These are phyloP conservation scores for Vitis hybrid DNA, from an alignment of 177 flowering plant genomes.

Conservation along the genomic window DNA sequence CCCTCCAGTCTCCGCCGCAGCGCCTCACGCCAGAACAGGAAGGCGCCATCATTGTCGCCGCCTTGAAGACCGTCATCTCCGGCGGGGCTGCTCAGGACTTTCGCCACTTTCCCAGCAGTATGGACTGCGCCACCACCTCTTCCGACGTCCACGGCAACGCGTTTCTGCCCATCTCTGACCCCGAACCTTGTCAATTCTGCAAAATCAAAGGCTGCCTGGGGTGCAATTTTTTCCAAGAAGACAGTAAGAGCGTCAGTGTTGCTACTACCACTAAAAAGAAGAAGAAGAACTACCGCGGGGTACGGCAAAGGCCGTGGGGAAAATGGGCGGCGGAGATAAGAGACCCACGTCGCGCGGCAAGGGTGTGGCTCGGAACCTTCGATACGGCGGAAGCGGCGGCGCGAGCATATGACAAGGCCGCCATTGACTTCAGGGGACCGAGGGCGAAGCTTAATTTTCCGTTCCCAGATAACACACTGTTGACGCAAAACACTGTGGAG, in stretches of 20 bases:
- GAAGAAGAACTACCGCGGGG: slow-evolving; percentile 48
- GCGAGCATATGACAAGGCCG: slow-evolving; percentile 56
- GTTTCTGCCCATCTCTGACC: slow-evolving; percentile 10
- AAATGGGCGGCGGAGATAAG: slow-evolving; percentile 61
- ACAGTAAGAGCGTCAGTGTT: not conserved
- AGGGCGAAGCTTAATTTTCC: slow-evolving; percentile 64
- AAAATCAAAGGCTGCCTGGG: slow-evolving; percentile 43
- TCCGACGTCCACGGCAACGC: not conserved
- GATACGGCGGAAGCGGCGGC: slow-evolving; percentile 51
- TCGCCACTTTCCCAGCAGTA: not conserved
- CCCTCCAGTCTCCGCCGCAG: not conserved
- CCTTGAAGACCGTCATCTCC: slow-evolving; percentile 40
- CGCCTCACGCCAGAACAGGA: slow-evolving; percentile 42
- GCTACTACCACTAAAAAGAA: not conserved
- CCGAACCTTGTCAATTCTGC: slow-evolving; percentile 36
- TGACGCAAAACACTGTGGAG: not conserved
- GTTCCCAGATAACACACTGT: slow-evolving; percentile 24
- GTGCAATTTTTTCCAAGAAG: slow-evolving; percentile 41
- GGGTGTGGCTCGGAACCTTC: slow-evolving; percentile 58
- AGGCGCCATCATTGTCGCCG: slow-evolving; percentile 36
- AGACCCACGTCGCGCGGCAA: slow-evolving; percentile 37
- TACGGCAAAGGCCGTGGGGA: slow-evolving; percentile 57
- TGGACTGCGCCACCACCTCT: not conserved
- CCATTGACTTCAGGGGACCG: slow-evolving; percentile 60
- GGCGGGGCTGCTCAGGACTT: slow-evolving; percentile 13